Base-by-base conservation (phyloP, 2,329 filamentous ascomycete genomes). In the Colletotrichum endophyticum region DNA sequence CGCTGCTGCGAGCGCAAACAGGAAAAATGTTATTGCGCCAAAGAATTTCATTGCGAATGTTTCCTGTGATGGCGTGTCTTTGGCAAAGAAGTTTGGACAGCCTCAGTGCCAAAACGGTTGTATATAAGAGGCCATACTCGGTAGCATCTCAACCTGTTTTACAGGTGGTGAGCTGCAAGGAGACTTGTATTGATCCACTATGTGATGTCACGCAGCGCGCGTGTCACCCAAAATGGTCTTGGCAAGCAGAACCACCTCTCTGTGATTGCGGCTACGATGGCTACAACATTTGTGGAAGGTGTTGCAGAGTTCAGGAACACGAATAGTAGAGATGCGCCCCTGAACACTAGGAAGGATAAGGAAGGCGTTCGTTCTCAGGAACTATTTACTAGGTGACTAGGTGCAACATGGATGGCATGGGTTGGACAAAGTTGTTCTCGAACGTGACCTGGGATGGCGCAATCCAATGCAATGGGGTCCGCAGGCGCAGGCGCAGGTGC, bases 21-120 rank as follows among this genome's bases (percentile, higher is more conserved):
- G 6, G 5, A 22, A 13, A 53, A 11, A 13, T 53, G n/a, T 53
- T 13, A 53, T 3, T 22, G 11, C 44, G 0, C 6, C 44, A 8
- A 22, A 13, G 12, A 15, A 53, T 1, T 53, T 7, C 44, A 53
- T 53, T 7, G n/a, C 7, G n/a, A 0, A 8, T 53, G 44, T 53
- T 22, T 53, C 4, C 9, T 49, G 44, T 49, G 6, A 13, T 22
- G 39, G 19, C 19, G 8, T n/a, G 16, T n/a, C 19, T 19, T 44
- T 5, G 36, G 36, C 39, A 12, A n/a, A 49, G 11, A n/a, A 22
- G 19, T n/a, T 44, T 6, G 1, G n/a, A 49, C 12, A 22, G 44
- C n/a, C 0, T 22, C 12, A 53, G 0, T 0, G n/a, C 44, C 11
- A 22, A 22, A 22, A 22, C 3, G 1, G n/a, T 8, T 53, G n/a